phyloP scores from a whole-genome alignment of 306 rosid genomes.

The Dryas octopetala region DNA sequence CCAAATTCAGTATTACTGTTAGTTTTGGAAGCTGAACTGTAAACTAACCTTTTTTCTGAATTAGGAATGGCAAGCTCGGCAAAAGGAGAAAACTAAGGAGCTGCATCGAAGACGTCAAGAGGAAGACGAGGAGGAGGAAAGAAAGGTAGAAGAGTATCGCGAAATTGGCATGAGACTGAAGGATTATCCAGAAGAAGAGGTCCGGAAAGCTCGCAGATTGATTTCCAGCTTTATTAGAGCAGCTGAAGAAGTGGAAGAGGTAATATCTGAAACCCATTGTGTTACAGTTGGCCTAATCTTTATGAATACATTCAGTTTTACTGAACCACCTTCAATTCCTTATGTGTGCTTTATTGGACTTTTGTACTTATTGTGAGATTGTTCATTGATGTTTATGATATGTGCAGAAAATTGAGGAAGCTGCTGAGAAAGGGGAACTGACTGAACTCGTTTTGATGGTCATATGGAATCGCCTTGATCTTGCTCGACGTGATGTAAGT shows the following conservation, averaged over 20 bases:
- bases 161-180: constrained; percentile 78
- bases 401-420: constrained; percentile 85
- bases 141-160: constrained; percentile 73
- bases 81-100: constrained; percentile 70
- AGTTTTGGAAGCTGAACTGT: constrained; percentile 14
- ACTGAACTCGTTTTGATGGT: constrained; percentile 90
- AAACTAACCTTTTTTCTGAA: constrained; percentile 30
- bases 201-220: constrained; percentile 64
- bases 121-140: constrained; percentile 88
- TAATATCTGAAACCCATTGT: constrained; percentile 16
- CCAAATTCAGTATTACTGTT: background rate
- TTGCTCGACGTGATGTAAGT: constrained; percentile 94
- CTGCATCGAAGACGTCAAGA: constrained; percentile 46
- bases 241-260: constrained; percentile 96
- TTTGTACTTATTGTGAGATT: background rate
- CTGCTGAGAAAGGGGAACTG: constrained; percentile 92
- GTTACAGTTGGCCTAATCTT: background rate
- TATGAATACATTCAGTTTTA: background rate
- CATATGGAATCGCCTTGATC: constrained; percentile 97
- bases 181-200: constrained; percentile 84
- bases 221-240: constrained; percentile 76
- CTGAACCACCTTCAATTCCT: background rate
- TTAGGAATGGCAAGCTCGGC: constrained; percentile 95
- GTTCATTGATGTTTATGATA: constrained; percentile 5
- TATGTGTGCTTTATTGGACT: background rate